Conservation (phyloP, 192 early-diverging fungal species). For the Podila epicladia region DNA sequence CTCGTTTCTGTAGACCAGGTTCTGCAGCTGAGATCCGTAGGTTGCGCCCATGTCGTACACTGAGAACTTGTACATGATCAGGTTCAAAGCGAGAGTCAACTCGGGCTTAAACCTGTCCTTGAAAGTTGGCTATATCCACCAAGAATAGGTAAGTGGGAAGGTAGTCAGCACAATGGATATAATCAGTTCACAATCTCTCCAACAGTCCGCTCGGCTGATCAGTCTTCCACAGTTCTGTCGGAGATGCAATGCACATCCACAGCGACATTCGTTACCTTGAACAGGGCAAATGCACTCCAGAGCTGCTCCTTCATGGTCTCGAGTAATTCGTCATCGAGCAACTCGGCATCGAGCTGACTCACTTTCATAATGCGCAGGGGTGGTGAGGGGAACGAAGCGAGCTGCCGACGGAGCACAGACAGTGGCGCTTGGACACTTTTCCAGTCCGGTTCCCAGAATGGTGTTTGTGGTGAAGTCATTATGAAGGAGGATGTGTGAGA, state of each 20-base stretch:
- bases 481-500: neutral
- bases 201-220: no score
- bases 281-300: conserved; percentile 72
- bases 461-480: conserved; percentile 1
- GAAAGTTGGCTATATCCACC: conserved; percentile 53
- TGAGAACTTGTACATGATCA: conserved; percentile 79
- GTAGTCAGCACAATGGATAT: no score
- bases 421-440: conserved; percentile 60
- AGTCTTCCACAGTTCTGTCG: neutral
- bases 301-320: conserved; percentile 83
- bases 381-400: conserved; percentile 59
- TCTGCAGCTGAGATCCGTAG: conserved; percentile 86
- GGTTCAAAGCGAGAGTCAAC: conserved; percentile 70
- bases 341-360: conserved; percentile 85
- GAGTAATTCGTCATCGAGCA: conserved; percentile 82
- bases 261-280: conserved; percentile 58
- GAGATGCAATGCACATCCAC: conserved; percentile 3
- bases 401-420: conserved; percentile 55
- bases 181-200: neutral
- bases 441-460: conserved; percentile 64
- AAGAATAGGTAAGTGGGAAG: neutral
- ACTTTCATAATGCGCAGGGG: conserved; percentile 76
- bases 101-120: conserved; percentile 78
- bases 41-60: conserved; percentile 79
- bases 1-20: conserved; percentile 84